Evolutionary conservation across 129 eudicot species (phyloP), one percentile per base, ranked within the genome.

Genomic region (Glebionis coronaria): DNA sequence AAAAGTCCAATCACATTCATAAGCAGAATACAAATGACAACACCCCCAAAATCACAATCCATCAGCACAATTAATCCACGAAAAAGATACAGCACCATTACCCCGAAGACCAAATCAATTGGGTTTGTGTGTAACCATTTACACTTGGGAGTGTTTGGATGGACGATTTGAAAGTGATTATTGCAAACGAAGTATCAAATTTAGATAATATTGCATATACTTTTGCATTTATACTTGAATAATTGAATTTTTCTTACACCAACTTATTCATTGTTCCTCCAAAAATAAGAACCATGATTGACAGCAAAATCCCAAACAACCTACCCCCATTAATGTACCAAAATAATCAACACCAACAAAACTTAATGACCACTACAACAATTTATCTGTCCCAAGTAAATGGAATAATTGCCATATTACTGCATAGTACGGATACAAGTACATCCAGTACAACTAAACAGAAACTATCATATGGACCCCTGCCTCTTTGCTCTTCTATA

Each of bases 391-490:
- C 8, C 18, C 35, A 47, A 28, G 49, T 58, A 60, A 72, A 59
- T 40, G 42, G 12, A 51, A n/a, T 42, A 61, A 25, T 50, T 49
- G 61, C 31, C 27, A 35, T 35, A 35, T 35, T 35, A 35, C 42
- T 35, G 10, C 19, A 15, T 9, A 35, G 75, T 71, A 59, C 68
- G 67, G 50, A 60, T 59, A 9, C 20, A 59, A 71, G 38, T 35
- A 12, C 66, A 49, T 44, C 4, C 16, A 60, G 68, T 19, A 67
- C 61, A 67, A 51, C 62, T 51, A 68, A 49, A 42, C n/a, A 52
- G 28, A 42, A 67, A 29, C 31, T 5, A 63, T 44, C 54, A 44
- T 63, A 63, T 63, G 54, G 68, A 63, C 61, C 61, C 61, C 47
- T 67, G 53, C 29, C 49, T 51, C 31, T 53, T 40, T 68, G 9